These are phyloP conservation scores for Blakeslea trispora DNA, from an alignment of 371 early-diverging fungal species.

Conservation along the genomic window DNA sequence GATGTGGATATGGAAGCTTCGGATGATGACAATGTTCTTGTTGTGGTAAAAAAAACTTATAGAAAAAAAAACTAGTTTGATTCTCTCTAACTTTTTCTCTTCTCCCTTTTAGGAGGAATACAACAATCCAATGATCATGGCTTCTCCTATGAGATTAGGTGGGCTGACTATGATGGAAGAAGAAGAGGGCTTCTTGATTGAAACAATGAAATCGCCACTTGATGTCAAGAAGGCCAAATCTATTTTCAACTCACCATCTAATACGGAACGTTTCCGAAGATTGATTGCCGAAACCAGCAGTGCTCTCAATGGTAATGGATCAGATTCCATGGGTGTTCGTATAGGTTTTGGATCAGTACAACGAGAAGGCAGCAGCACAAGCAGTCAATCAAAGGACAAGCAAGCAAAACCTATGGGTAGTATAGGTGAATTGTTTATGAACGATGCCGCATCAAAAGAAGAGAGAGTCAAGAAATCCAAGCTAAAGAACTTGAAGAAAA, in stretches of 20 bases:
- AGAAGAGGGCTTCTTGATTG: constrained; percentile 15
- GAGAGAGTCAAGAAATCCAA: constrained; percentile 1
- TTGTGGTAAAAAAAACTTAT: not conserved
- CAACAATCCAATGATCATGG: constrained; percentile 3
- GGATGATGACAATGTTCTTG: constrained; percentile 14
- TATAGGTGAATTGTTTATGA: constrained; percentile 7
- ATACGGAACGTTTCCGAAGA: constrained; percentile 17
- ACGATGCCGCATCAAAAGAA: not conserved
- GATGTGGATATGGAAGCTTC: constrained; percentile 13
- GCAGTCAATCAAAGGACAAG: not conserved
- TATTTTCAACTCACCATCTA: constrained; percentile 17
- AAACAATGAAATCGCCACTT: constrained; percentile 16
- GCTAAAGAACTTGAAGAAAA: constrained; percentile 2
- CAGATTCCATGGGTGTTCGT: constrained; percentile 17
- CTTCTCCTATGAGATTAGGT: constrained; percentile 9
- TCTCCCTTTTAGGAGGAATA: constrained; percentile 2
- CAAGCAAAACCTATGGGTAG: constrained; percentile 4
- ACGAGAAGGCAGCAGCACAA: not conserved
- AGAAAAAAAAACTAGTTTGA: not conserved
- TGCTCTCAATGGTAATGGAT: constrained; percentile 10
- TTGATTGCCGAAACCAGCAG: constrained; percentile 17
- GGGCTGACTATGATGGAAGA: not conserved
- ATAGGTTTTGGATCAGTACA: constrained; percentile 20
- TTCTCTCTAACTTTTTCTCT: too few species aligned
- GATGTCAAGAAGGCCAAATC: constrained; percentile 6